A percentile compares a stretch with the other conserved stretches of the same genome.
Evolutionary conservation across 257 asterid species (phyloP).

Genomic region (Apocynum venetum): DNA sequence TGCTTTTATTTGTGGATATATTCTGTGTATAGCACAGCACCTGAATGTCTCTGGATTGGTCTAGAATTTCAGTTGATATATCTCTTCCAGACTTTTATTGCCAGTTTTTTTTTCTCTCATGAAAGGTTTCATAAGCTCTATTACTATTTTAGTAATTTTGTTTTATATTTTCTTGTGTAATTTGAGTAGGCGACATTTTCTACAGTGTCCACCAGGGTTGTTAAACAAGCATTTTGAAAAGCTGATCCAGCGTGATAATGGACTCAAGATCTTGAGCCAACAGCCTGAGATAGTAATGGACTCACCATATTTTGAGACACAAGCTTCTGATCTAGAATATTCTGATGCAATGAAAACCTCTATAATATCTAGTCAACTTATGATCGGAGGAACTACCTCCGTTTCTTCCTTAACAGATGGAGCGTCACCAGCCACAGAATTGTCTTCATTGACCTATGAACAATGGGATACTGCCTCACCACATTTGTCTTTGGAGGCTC

Average conservation of each 20-base stretch:
- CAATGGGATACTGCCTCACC: slow-evolving; percentile 28
- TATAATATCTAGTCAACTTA: slow-evolving; percentile 23
- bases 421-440: slow-evolving; percentile 42
- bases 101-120: neutral
- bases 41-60: neutral
- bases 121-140: neutral
- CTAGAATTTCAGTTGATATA: neutral
- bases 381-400: slow-evolving; percentile 37
- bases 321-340: slow-evolving; percentile 36
- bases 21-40: neutral
- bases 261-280: slow-evolving; percentile 57
- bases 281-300: slow-evolving; percentile 49
- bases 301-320: slow-evolving; percentile 52
- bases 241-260: slow-evolving; percentile 65
- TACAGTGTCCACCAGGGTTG: slow-evolving; percentile 64
- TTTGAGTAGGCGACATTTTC: slow-evolving; percentile 59
- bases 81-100: neutral
- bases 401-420: slow-evolving; percentile 37
- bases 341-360: slow-evolving; percentile 40
- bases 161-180: slow-evolving; percentile 2
- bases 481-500: slow-evolving; percentile 35
- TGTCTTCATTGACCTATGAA: slow-evolving; percentile 35
- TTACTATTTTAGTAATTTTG: slow-evolving; percentile 12
- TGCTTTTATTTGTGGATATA: neutral
- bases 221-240: slow-evolving; percentile 76